These are phyloP conservation scores for Aspergillus carbonarius DNA, from an alignment of 2,329 filamentous ascomycete genomes.

Conservation along the genomic window DNA sequence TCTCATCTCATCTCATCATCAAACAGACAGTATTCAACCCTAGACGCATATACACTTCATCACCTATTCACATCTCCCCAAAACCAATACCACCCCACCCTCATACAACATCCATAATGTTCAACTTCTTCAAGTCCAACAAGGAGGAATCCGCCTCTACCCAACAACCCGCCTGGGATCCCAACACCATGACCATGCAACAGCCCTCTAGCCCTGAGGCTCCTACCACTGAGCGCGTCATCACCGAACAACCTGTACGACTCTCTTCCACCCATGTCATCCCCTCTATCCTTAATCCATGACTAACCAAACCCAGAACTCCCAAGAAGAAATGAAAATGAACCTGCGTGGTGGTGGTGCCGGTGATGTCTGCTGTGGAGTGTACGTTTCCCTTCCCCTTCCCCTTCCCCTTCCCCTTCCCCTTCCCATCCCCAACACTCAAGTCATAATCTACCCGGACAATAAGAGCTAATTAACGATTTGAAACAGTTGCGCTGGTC, in stretches of 20 bases:
- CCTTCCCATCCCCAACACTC: not conserved
- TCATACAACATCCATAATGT: slow-evolving; percentile 16
- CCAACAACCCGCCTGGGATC: slow-evolving; percentile 23
- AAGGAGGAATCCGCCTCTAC: slow-evolving; percentile 17
- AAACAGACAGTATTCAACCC: not conserved
- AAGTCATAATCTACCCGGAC: not conserved
- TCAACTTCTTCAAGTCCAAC: slow-evolving; percentile 29
- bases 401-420: not conserved
- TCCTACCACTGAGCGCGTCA: slow-evolving; percentile 19
- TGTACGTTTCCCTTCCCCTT: slow-evolving; percentile 19
- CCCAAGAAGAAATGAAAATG: slow-evolving; percentile 22
- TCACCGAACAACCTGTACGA: slow-evolving; percentile 26
- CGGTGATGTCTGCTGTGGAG: slow-evolving; percentile 31
- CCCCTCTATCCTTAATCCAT: not conserved
- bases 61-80: not conserved
- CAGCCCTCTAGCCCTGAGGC: slow-evolving; percentile 27
- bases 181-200: slow-evolving; percentile 28
- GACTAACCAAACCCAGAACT: not conserved
- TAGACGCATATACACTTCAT: not conserved
- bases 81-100: not conserved
- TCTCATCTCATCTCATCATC: not conserved
- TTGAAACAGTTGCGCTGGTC: slow-evolving; percentile 31
- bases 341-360: slow-evolving; percentile 29
- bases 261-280: not conserved
- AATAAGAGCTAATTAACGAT: not conserved